Evolutionary conservation across 106 monocot genomes (phyloP), one percentile per base, ranked within the genome.

Genomic region (Narthecium ossifragum): DNA sequence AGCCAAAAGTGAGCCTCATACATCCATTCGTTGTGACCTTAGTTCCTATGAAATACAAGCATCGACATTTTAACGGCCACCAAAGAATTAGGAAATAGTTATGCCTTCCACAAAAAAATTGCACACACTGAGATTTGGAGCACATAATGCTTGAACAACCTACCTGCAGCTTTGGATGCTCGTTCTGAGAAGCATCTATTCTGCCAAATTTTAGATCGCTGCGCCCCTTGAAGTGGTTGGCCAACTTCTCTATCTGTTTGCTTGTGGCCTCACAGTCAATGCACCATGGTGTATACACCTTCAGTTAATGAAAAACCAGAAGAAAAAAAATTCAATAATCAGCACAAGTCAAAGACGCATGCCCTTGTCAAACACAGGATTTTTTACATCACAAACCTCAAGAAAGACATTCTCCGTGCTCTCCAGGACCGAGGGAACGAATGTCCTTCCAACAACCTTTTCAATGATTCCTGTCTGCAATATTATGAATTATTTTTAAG

Each of bases 131-230:
- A n/a, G n/a, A n/a, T n/a, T n/a, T n/a, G n/a, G n/a, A n/a, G n/a
- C n/a, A n/a, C n/a, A n/a, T n/a, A n/a, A n/a, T n/a, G n/a, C 37
- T 38, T 25, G 51, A 60, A 24, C 47, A n/a, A 40, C 62, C 43
- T 64, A 91, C 96, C 81, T 98, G 70, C 65, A 98, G 69, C 22
- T 87, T 82, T 34, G 96, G 87, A 74, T 91, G 90, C 59, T 98
- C 96, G 77, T 98, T 98, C 46, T 76, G 43, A 70, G 96, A 90
- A 49, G 76, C 80, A 77, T 98, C 91, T 53, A 91, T 84, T 71
- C 91, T 90, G 10, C 71, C 81, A 70, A 98, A 72, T 34, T 82
- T 80, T 21, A 98, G 52, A 67, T 78, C 81, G 6, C 53, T 58
- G 18, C 50, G 46, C 41, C 63, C 79, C 60, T 75, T 60, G 21